Evolutionary conservation across 2,329 filamentous ascomycete species (phyloP).

Genomic region (Aspergillus chevalieri): DNA sequence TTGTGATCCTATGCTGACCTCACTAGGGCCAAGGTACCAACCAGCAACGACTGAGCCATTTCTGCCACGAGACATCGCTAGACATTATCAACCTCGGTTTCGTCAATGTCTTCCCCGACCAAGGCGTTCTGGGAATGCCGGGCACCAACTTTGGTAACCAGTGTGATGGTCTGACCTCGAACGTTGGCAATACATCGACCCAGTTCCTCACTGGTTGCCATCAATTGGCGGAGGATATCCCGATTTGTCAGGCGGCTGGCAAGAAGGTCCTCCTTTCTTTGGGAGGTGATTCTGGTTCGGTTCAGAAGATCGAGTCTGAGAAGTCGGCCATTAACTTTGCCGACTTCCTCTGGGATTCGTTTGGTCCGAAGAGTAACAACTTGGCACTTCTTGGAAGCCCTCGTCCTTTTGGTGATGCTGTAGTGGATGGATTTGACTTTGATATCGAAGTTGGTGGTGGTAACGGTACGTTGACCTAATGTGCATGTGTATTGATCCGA

Average conservation of each 20-base stretch:
- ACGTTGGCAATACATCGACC: conserved; percentile 32
- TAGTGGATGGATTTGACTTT: conserved; percentile 50
- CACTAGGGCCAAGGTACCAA: conserved; percentile 46
- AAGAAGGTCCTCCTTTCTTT: conserved; percentile 45
- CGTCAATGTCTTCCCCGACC: conserved; percentile 49
- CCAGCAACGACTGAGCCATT: conserved; percentile 45
- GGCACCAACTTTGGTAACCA: conserved; percentile 53
- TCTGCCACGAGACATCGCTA: conserved; percentile 46
- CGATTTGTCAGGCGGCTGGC: conserved; percentile 33
- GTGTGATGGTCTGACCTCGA: conserved; percentile 40
- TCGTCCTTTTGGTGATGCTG: conserved; percentile 43
- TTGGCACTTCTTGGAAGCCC: conserved; percentile 31
- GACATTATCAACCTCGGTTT: conserved; percentile 55
- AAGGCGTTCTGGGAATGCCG: conserved; percentile 41
- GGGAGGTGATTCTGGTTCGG: conserved; percentile 37
- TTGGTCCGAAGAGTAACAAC: conserved; percentile 35
- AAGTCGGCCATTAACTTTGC: conserved; percentile 42
- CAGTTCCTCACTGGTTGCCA: conserved; percentile 40
- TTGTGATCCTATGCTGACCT: not conserved
- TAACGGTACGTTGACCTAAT: conserved; percentile 20
- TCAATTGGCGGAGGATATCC: conserved; percentile 39
- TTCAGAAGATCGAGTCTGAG: conserved; percentile 40
- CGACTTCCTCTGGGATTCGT: conserved; percentile 46
- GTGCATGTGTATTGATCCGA: not conserved
- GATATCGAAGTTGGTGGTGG: conserved; percentile 36